Evolutionary conservation across 2,329 filamentous ascomycete genomes (phyloP).

Genomic region (Teratosphaeria destructans): DNA sequence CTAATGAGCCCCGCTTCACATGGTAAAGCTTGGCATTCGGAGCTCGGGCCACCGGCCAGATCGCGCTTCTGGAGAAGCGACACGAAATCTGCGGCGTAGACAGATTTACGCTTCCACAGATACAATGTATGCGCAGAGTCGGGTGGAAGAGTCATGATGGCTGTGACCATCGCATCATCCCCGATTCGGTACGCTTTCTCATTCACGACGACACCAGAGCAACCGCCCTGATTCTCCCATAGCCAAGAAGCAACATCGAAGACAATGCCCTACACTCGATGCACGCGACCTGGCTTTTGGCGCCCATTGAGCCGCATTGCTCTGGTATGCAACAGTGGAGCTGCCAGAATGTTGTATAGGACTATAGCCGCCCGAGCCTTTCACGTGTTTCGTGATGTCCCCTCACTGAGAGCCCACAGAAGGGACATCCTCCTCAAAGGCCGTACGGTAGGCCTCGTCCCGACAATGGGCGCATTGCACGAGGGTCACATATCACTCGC

Average conservation of each 20-base stretch:
- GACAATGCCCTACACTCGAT: background rate
- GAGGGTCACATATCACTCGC: conserved; percentile 79
- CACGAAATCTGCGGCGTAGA: background rate
- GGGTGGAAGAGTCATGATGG: background rate
- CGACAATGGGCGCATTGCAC: conserved; percentile 97
- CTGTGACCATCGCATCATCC: background rate
- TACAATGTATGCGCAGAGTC: background rate
- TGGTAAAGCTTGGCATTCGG: background rate
- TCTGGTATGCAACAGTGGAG: background rate
- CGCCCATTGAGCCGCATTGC: background rate
- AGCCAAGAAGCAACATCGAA: background rate
- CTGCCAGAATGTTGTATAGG: background rate
- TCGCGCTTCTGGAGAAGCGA: background rate
- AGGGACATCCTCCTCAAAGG: conserved; percentile 54
- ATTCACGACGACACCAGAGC: background rate
- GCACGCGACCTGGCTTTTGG: background rate
- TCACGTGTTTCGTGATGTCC: conserved; percentile 65
- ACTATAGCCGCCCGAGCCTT: conserved; percentile 34
- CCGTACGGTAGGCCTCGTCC: conserved; percentile 74
- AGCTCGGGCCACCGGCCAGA: background rate
- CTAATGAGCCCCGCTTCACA: background rate
- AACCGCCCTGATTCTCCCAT: background rate
- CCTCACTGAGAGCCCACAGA: conserved; percentile 60
- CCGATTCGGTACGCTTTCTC: background rate
- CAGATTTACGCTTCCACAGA: background rate